Evolutionary conservation across 306 rosid genomes (phyloP), one percentile per base, ranked within the genome.

Genomic region (Lotus japonicus): DNA sequence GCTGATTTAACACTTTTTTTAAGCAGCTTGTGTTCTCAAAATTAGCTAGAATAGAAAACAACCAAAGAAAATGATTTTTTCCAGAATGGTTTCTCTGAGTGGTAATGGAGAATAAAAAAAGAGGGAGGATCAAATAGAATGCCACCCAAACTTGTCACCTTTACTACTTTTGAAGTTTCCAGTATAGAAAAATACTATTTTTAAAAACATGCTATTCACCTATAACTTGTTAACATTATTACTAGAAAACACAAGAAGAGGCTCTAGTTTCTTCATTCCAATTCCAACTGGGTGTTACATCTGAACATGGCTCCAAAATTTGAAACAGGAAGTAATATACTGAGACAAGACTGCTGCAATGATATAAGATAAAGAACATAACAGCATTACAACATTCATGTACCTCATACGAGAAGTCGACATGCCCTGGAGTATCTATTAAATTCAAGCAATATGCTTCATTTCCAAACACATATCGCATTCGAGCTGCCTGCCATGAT

Each of bases 371-470:
- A 41, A 63, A 63, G 59, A 57, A 50, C 36, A 51, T 8, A 11
- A 14, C 28, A 68, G 57, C 36, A 44, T 33, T 23, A 19, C 33
- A 16, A 52, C 45, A 75, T 75, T 28, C 23, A 54, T 74, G 17
- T 82, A 89, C 96, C 90, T 92, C 98, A 16, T 92, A 92, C 9
- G 97, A 89, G 80, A 92, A 92, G 80, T 92, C 98, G 1, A 92
- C 98, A 48, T 92, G 98, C 13, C 98, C 98, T 0, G 98, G 98
- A n/a, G 98, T 92, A 66, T 92, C 98, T 31, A 92, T 92, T 23
- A 92, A 68, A 80, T 92, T 92, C 45, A 92, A 76, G 81, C 98
- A 92, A 76, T 81, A 92, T 2, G 97, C 79, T 64, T 83, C 72
- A 35, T 74, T 77, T 73, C 83, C 77, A 74, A 58, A 58, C 65